These are phyloP conservation scores for Ogataea methanolica DNA, from an alignment of 805 yeast species.

Conservation along the genomic window DNA sequence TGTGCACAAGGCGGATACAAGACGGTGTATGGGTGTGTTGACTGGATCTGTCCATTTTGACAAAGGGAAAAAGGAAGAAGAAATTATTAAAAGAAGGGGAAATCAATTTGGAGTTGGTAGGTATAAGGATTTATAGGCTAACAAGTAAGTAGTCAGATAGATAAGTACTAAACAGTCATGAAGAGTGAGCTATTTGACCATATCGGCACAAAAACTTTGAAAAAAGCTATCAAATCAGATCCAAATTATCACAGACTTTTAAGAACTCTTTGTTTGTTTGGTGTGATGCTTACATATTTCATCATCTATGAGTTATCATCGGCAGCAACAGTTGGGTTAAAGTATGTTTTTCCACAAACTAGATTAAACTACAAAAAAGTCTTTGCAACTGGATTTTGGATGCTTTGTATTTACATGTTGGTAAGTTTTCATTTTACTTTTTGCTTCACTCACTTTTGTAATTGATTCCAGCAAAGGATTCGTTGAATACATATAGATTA, in stretches of 20 bases:
- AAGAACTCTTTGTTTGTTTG: conserved; percentile 19
- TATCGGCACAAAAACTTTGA: conserved; percentile 15
- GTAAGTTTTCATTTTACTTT: conserved; percentile 11
- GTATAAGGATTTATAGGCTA: too few relatives aligned
- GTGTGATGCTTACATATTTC: conserved; percentile 16
- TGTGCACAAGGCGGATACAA: too few relatives aligned
- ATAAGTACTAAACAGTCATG: conserved; percentile 3
- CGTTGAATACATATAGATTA: neutral
- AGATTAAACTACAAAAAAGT: conserved; percentile 15
- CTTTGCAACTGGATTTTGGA: conserved; percentile 30
- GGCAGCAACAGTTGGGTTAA: conserved; percentile 12
- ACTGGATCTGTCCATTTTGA: too few relatives aligned
- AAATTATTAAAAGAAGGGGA: too few relatives aligned
- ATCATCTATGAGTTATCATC: conserved; percentile 13
- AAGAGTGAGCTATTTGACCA: conserved; percentile 20
- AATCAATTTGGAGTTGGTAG: too few relatives aligned
- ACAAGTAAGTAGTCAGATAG: too few relatives aligned
- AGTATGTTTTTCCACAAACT: conserved; percentile 20
- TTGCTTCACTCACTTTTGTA: neutral
- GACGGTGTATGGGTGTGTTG: too few relatives aligned
- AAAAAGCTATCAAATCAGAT: conserved; percentile 3
- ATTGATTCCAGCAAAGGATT: neutral
- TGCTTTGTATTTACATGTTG: conserved; percentile 26
- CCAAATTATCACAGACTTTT: conserved; percentile 10
- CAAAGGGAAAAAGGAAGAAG: too few relatives aligned